Conservation (phyloP, 2,329 filamentous ascomycete genomes). For the Neopestalotiopsis rosae region DNA sequence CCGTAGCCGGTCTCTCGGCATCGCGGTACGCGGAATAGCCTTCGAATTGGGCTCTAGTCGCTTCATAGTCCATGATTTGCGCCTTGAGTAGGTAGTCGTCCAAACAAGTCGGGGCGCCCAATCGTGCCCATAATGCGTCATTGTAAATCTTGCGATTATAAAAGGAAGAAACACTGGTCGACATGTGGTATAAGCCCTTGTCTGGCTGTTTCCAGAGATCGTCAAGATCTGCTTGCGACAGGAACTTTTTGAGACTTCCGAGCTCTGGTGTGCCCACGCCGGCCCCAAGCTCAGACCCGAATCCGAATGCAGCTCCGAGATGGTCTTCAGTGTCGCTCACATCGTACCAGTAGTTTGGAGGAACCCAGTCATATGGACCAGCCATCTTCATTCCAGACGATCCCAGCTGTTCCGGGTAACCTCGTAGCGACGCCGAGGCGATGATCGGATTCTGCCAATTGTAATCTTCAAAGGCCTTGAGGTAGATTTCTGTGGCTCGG, state of each 20-base stretch:
- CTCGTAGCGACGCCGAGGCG: constrained; percentile 60
- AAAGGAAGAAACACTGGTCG: constrained; percentile 58
- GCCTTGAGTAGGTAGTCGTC: constrained; percentile 65
- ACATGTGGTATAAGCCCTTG: constrained; percentile 65
- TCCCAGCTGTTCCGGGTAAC: constrained; percentile 56
- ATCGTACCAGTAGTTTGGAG: constrained; percentile 69
- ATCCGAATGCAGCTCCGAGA: constrained; percentile 64
- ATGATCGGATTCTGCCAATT: constrained; percentile 65
- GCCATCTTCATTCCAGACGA: constrained; percentile 70
- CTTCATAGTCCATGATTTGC: constrained; percentile 70
- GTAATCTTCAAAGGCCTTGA: constrained; percentile 51
- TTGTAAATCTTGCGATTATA: constrained; percentile 64
- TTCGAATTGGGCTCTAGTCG: constrained; percentile 64
- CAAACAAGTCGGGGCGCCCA: constrained; percentile 55
- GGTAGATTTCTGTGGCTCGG: constrained; percentile 57
- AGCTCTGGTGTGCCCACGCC: constrained; percentile 68
- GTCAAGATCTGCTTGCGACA: constrained; percentile 54
- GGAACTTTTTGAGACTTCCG: constrained; percentile 57
- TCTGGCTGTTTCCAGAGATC: constrained; percentile 61
- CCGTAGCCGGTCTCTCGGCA: constrained; percentile 58
- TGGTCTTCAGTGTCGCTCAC: constrained; percentile 41
- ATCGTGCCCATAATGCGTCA: constrained; percentile 55
- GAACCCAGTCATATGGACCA: constrained; percentile 70
- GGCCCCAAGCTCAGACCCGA: constrained; percentile 66
- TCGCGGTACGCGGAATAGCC: constrained; percentile 58